Conservation (phyloP, 75 land plant genomes). For the Cupressus sempervirens region DNA sequence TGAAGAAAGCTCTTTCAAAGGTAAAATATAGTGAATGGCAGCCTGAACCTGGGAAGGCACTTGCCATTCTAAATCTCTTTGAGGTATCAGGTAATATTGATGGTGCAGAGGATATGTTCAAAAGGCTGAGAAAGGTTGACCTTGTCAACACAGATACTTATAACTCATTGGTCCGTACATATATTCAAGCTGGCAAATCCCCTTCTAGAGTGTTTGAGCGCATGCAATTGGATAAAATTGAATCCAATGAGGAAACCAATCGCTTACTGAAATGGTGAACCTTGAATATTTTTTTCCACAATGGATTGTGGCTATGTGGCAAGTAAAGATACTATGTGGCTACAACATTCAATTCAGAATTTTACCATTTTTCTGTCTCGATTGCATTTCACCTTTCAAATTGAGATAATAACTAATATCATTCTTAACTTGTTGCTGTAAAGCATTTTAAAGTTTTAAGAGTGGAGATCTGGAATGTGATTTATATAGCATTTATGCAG, state of each 20-base stretch:
- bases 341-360: not conserved
- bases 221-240: constrained; percentile 68
- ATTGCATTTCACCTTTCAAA: not conserved
- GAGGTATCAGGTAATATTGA: constrained; percentile 41
- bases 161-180: constrained; percentile 53
- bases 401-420: not conserved
- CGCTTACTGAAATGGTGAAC: constrained; percentile 27
- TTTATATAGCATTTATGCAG: not conserved
- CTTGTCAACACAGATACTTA: constrained; percentile 36
- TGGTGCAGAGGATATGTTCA: constrained; percentile 52
- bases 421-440: not conserved
- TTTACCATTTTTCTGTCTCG: not conserved
- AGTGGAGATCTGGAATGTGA: not conserved
- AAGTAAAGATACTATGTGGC: not conserved
- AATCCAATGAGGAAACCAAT: constrained; percentile 35
- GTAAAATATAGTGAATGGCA: constrained; percentile 40
- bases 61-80: constrained; percentile 23
- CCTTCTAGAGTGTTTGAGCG: constrained; percentile 35
- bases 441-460: not conserved
- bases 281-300: not conserved
- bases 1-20: constrained; percentile 32
- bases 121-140: constrained; percentile 31
- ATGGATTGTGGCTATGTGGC: not conserved
- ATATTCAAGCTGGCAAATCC: constrained; percentile 54
- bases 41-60: constrained; percentile 36